Conservation (phyloP, 805 yeast genomes). For the Myxozyma neotropica region DNA sequence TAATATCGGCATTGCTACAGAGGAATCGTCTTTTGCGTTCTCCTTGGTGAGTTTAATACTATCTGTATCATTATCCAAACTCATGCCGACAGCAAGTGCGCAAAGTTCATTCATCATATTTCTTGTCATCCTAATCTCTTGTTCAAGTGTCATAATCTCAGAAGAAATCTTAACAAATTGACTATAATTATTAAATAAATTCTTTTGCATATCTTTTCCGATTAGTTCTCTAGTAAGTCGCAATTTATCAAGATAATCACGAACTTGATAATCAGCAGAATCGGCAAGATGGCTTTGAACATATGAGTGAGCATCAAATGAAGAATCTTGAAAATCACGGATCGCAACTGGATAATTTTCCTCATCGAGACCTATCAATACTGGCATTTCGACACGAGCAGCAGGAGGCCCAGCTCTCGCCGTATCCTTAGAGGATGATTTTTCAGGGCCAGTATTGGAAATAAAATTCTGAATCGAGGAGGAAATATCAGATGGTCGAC, state of each 20-base stretch:
- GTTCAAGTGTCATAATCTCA: constrained; percentile 28
- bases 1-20: constrained; percentile 18
- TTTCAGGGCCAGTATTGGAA: too few relatives aligned
- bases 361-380: constrained; percentile 22
- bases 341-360: constrained; percentile 21
- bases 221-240: constrained; percentile 21
- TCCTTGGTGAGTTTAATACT: background rate
- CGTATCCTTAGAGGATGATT: background rate
- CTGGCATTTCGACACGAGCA: constrained; percentile 3
- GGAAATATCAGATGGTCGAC: background rate
- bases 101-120: constrained; percentile 28
- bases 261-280: constrained; percentile 28
- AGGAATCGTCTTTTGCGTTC: background rate
- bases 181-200: constrained; percentile 28
- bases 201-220: constrained; percentile 30
- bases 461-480: background rate
- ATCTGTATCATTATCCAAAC: background rate
- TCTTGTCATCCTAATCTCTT: constrained; percentile 27
- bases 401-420: background rate
- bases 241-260: constrained; percentile 26
- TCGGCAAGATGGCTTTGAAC: constrained; percentile 15
- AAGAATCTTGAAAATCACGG: constrained; percentile 15
- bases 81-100: constrained; percentile 22
- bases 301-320: constrained; percentile 14
- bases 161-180: constrained; percentile 32